phyloP scores from a whole-genome alignment of 805 yeast species.

The Naumovozyma castellii region DNA sequence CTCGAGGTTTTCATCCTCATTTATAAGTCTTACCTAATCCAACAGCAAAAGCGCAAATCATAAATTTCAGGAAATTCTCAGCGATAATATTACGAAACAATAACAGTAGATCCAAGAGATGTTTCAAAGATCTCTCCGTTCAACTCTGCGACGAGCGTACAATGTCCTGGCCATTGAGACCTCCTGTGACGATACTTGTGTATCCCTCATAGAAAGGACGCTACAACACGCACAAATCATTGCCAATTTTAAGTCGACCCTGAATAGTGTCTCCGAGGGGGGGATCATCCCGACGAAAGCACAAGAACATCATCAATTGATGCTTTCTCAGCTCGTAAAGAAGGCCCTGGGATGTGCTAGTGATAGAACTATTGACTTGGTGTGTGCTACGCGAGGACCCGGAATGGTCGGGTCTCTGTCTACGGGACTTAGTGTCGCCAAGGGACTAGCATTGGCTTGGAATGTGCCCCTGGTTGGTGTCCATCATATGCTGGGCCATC shows the following conservation, averaged over 20 bases:
- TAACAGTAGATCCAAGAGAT: too few species aligned
- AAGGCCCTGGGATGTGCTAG: constrained; percentile 30
- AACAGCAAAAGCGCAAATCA: too few species aligned
- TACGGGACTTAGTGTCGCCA: constrained; percentile 74
- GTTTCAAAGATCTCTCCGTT: too few species aligned
- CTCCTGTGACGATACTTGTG: constrained; percentile 93
- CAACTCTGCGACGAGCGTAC: too few species aligned
- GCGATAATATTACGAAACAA: too few species aligned
- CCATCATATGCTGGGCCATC: constrained; percentile 93
- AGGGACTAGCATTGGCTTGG: constrained; percentile 78
- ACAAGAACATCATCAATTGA: constrained; percentile 60
- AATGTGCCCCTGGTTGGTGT: constrained; percentile 74
- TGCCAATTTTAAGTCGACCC: constrained; percentile 53
- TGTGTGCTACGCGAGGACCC: constrained; percentile 91
- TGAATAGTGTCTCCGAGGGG: constrained; percentile 58
- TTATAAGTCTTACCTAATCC: too few species aligned
- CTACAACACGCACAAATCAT: constrained; percentile 23
- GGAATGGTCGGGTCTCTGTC: constrained; percentile 89
- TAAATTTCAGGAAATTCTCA: too few species aligned
- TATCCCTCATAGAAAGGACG: constrained; percentile 39
- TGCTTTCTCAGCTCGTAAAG: constrained; percentile 43
- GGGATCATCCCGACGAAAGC: constrained; percentile 88
- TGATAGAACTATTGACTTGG: constrained; percentile 46
- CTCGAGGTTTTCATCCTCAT: too few species aligned
- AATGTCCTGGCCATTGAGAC: constrained; percentile 80